Evolutionary conservation across 2,329 filamentous ascomycete genomes (phyloP), one percentile per base, ranked within the genome.

Genomic region (Pyrenochaeta sp.): DNA sequence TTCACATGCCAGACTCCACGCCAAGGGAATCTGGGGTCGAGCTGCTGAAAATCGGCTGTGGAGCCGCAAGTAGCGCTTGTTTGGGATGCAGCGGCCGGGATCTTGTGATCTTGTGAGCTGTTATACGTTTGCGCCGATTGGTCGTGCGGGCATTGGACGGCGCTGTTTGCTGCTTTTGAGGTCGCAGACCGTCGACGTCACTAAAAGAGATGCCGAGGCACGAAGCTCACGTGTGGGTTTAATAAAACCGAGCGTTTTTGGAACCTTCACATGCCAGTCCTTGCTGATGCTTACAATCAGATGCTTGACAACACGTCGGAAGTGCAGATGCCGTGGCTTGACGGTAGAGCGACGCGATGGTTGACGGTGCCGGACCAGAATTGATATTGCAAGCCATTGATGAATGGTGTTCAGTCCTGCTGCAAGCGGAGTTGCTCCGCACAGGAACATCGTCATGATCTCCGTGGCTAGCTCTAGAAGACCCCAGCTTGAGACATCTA

Each of bases 1-100:
- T 75, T 75, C 73, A 75, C 73, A 75, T 75, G 73, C 68, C 56
- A 68, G 54, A 51, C 55, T 58, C 59, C 53, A 52, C 54, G 66
- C 67, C 68, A 71, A 71, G 67, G 17, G 32, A 65, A 56, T 61
- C 61, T 59, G 63, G 67, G 62, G 61, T 51, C 30, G 44, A 59
- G 55, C 59, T 61, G 51, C 60, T 65, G 54, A 49, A 63, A 54
- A 49, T 54, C 49, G 53, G 39, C 47, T 51, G 47, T 57, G 49
- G 66, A 68, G 64, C 67, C 64, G 64, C 68, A 68, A 54, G 44
- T 59, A 58, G 58, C 54, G 54, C 50, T 43, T 40, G 50, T 62
- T 64, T 55, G 58, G 63, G 61, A 59, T 54, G 56, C 58, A 51
- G 59, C 45, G 45, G 56, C 60, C 60, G 60, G 51, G 54, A 53